Percentiles rank a stretch among this genome's conserved stretches.
phyloP scores from a whole-genome alignment of 768 basidiomycete genomes.

The Mycena crocata region DNA sequence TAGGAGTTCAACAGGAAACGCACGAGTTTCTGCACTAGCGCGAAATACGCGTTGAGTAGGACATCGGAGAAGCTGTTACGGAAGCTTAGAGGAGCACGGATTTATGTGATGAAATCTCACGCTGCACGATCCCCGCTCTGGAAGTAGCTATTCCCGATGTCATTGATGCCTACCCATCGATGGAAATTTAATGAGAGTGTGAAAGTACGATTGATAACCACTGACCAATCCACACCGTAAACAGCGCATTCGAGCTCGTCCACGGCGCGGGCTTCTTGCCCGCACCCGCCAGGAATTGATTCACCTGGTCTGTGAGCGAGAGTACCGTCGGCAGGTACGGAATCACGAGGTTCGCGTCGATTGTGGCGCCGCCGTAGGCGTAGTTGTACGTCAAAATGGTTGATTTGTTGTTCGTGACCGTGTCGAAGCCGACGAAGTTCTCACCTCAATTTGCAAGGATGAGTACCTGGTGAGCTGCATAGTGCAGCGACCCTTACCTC shows the following conservation, averaged over 20 bases:
- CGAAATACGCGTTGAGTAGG: constrained; percentile 62
- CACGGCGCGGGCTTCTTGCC: constrained; percentile 66
- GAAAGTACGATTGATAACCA: neutral
- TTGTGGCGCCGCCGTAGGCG: constrained; percentile 76
- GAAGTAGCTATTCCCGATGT: constrained; percentile 69
- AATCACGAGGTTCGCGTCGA: constrained; percentile 65
- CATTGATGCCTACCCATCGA: constrained; percentile 62
- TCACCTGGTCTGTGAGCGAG: constrained; percentile 71
- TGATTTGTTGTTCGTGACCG: constrained; percentile 64
- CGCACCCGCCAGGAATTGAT: constrained; percentile 61
- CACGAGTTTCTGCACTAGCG: constrained; percentile 61
- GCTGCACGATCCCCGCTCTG: constrained; percentile 58
- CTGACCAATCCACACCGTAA: constrained; percentile 71
- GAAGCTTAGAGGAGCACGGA: neutral
- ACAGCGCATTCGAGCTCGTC: constrained; percentile 67
- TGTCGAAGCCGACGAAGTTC: constrained; percentile 71
- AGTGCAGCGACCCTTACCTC: constrained; percentile 51
- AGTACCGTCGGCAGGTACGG: constrained; percentile 65
- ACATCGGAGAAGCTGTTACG: constrained; percentile 58
- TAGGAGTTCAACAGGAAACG: constrained; percentile 31
- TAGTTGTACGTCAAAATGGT: constrained; percentile 71
- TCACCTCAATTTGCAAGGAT: constrained; percentile 65
- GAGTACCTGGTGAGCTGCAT: too few species aligned
- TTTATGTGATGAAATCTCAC: constrained; percentile 44
- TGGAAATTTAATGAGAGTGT: neutral